Evolutionary conservation across 2,329 filamentous ascomycete genomes (phyloP), one percentile per base, ranked within the genome.

Genomic region (Spiromastix sp.): DNA sequence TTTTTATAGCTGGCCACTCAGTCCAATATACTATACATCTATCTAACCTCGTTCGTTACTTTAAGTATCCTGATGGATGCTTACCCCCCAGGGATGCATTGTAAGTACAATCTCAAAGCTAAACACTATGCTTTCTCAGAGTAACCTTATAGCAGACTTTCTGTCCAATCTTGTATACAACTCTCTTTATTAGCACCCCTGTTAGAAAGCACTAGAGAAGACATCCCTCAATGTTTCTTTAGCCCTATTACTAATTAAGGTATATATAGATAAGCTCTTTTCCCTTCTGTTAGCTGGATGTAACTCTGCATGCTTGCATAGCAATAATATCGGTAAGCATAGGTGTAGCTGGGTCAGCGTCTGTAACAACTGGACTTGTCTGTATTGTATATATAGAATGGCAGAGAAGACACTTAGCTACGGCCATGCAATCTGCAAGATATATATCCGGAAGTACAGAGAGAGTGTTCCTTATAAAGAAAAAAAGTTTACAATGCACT

Each of bases 391-490:
- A 6, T 35, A 48, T 19, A 39, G 41, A 8, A 39, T 31, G n/a
- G 54, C 51, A 3, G 48, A 55, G 32, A 51, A 52, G 28, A 46
- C 51, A 5, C 42, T 62, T 5, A 43, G 41, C 13, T 63, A 50
- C 40, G 47, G 52, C 3, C 54, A 63, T 45, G 40, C 45, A 3
- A 41, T 63, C 9, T 63, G 50, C 39, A 44, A 63, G 36, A 39
- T 40, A 6, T 63, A 54, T 37, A 38, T 59, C 15, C 39, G 45
- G 20, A 50, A 47, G 12, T 55, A 53, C 41, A 48, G 54, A 25
- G 39, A 32, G 6, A 38, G 16, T 40, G 22, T 24, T 20, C 13
- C 13, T 16, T 43, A 41, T 8, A 16, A 42, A 32, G 49, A 49
- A 27, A 42, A 52, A 32, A 38, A 31, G 11, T 57, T 49, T 34